phyloP scores from a whole-genome alignment of 2,329 filamentous ascomycete species.

The Aspergillus udagawae region DNA sequence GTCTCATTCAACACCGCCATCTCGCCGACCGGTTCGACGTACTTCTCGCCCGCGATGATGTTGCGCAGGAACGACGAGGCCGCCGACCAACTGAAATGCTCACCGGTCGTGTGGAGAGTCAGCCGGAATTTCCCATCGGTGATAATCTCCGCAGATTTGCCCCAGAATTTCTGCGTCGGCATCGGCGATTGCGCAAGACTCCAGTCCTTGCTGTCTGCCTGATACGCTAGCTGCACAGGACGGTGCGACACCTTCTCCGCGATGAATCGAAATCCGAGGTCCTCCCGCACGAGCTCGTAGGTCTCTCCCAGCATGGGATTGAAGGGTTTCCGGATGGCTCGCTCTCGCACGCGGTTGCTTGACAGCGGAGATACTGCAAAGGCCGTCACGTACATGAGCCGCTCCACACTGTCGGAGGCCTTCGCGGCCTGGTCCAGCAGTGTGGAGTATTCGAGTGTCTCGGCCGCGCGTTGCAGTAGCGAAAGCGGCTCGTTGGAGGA shows the following conservation, averaged over 20 bases:
- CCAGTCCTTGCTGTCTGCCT: slow-evolving; percentile 84
- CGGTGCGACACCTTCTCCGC: slow-evolving; percentile 94
- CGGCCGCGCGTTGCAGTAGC: slow-evolving; percentile 79
- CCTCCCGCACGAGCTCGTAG: slow-evolving; percentile 83
- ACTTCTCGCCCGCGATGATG: slow-evolving; percentile 96
- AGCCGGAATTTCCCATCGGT: slow-evolving; percentile 84
- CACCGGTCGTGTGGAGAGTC: slow-evolving; percentile 68
- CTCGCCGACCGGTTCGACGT: slow-evolving; percentile 87
- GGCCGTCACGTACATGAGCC: slow-evolving; percentile 78
- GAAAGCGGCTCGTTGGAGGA: slow-evolving; percentile 93
- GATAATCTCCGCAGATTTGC: slow-evolving; percentile 89
- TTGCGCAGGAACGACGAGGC: slow-evolving; percentile 91
- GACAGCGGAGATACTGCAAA: slow-evolving; percentile 90
- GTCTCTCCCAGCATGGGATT: slow-evolving; percentile 97
- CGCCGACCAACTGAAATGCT: slow-evolving; percentile 82
- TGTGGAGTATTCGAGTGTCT: slow-evolving; percentile 85
- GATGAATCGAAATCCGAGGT: slow-evolving; percentile 83
- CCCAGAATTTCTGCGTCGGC: slow-evolving; percentile 97
- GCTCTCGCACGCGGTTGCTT: slow-evolving; percentile 76
- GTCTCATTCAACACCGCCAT: slow-evolving; percentile 84
- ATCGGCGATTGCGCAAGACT: slow-evolving; percentile 81
- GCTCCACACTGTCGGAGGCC: slow-evolving; percentile 57
- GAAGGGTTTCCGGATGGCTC: slow-evolving; percentile 91
- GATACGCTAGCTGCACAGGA: slow-evolving; percentile 86
- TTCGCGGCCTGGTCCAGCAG: slow-evolving; percentile 71